Evolutionary conservation across 805 yeast species (phyloP).

Genomic region (Yamadazyma nakazawae): DNA sequence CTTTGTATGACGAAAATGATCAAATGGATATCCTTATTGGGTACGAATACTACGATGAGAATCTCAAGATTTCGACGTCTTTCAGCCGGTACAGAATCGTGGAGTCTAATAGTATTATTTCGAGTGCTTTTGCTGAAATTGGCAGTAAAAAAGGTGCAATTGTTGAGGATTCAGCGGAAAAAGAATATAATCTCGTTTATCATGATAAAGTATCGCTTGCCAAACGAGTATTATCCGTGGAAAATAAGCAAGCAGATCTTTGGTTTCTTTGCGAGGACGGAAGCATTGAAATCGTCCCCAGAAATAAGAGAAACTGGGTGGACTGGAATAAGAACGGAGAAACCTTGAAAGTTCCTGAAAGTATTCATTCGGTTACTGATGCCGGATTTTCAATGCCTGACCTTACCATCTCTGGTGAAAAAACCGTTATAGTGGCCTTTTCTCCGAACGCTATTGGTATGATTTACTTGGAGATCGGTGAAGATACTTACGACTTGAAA

Average conservation of each 20-base stretch:
- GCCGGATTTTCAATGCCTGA: constrained; percentile 52
- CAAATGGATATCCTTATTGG: constrained; percentile 46
- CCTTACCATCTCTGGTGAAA: constrained; percentile 4
- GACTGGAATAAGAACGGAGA: neutral
- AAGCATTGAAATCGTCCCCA: constrained; percentile 41
- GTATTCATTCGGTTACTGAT: constrained; percentile 40
- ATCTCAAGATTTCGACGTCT: constrained; percentile 14
- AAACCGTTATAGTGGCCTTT: constrained; percentile 36
- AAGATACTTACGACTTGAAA: constrained; percentile 13
- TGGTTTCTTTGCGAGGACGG: constrained; percentile 40
- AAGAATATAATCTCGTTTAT: constrained; percentile 17
- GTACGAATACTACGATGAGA: constrained; percentile 26
- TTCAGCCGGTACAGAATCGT: constrained; percentile 28
- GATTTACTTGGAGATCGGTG: constrained; percentile 22
- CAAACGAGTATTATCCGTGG: constrained; percentile 27
- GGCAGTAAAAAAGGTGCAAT: constrained; percentile 21
- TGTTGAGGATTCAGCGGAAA: neutral
- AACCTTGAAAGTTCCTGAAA: constrained; percentile 1
- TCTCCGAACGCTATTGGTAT: constrained; percentile 52
- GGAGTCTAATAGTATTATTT: constrained; percentile 21
- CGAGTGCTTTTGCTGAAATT: constrained; percentile 29
- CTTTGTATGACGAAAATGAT: constrained; percentile 40
- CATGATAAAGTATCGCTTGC: constrained; percentile 27
- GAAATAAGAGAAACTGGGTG: constrained; percentile 34
- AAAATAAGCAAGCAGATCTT: constrained; percentile 38